Evolutionary conservation across 1,284 basidiomycete species (phyloP), one percentile per base, ranked within the genome.

Genomic region (Cryptococcus sp.): DNA sequence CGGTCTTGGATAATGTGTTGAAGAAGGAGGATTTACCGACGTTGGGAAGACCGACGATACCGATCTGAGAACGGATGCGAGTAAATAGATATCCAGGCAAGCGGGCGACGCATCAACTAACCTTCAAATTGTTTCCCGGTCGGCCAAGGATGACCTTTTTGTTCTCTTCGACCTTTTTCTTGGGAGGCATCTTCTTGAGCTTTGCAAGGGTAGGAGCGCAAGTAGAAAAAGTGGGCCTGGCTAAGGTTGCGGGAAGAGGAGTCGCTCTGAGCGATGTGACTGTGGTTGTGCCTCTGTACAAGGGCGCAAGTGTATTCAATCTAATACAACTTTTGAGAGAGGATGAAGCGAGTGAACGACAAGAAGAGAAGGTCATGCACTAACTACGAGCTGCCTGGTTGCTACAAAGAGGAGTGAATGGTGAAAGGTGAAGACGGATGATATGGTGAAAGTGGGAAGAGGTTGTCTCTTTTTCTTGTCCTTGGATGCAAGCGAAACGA

Each of bases 31-130:
- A 92, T 80, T 94, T 94, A 67, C 92, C 92, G 71, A 95, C 92
- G 78, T 96, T 96, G 60, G 93, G 93, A 47, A 97, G 78, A 75
- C 93, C 93, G 82, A 97, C 93, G 84, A 97, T 95, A 78, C 93
- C 93, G 73, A 95, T 90, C 85, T 93, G 90, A 35, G 13, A 35
- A 13, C 8, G 31, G 8, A 35, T 35, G 7, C 31, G 13, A 35
- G 31, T 35, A 4, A 13, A 10, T 35, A 13, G 2, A 8, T 68
- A 90, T 15, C 20, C 5, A 16, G 46, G 45, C 46, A 57, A 47
- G n/a, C 4, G n/a, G 6, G 20, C 35, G 27, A 35, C 19, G 17
- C 40, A 40, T 13, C 10, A 16, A 65, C 76, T 47, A 55, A 74
- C 73, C 73, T 80, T 79, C 66, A 80, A 73, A 72, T 96, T 96